Conservation (phyloP, 768 basidiomycete species). For the Amanita pallidorosea region DNA sequence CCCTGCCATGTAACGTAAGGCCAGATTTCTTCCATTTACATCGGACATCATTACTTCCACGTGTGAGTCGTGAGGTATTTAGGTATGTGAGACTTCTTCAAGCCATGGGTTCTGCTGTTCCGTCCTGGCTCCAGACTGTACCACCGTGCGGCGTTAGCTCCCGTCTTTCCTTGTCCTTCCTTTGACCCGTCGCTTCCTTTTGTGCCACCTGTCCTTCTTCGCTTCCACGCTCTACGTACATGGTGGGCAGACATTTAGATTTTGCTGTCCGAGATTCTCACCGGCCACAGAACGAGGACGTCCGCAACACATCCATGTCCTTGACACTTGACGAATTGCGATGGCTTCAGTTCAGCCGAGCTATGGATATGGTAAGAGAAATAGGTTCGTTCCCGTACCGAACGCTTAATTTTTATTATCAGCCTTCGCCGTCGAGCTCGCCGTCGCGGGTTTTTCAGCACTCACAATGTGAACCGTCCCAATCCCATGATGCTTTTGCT, state of each 20-base stretch:
- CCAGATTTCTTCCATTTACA: slow-evolving; percentile 19
- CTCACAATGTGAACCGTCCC: neutral
- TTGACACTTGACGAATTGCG: slow-evolving; percentile 36
- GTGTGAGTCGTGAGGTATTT: slow-evolving; percentile 34
- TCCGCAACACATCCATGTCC: slow-evolving; percentile 18
- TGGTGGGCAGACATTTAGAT: neutral
- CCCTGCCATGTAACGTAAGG: slow-evolving; percentile 19
- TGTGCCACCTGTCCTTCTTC: slow-evolving; percentile 5
- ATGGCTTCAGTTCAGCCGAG: slow-evolving; percentile 34
- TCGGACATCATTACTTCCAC: slow-evolving; percentile 27
- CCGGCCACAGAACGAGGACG: slow-evolving; percentile 17
- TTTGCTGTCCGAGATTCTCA: neutral
- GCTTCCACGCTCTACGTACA: neutral
- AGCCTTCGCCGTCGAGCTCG: neutral
- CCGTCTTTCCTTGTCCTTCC: slow-evolving; percentile 10
- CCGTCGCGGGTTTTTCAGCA: neutral
- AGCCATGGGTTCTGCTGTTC: neutral
- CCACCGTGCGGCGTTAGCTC: slow-evolving; percentile 9
- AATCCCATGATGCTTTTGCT: neutral
- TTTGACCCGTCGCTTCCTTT: slow-evolving; percentile 8
- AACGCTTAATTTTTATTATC: neutral
- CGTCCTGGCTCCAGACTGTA: slow-evolving; percentile 9
- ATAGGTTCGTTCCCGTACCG: neutral
- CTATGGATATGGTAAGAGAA: slow-evolving; percentile 6
- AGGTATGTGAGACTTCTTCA: slow-evolving; percentile 16